A percentile compares a stretch with the other conserved stretches of the same genome.
phyloP scores from a whole-genome alignment of 164 flowering plant species.

The Nelumbo lutea region DNA sequence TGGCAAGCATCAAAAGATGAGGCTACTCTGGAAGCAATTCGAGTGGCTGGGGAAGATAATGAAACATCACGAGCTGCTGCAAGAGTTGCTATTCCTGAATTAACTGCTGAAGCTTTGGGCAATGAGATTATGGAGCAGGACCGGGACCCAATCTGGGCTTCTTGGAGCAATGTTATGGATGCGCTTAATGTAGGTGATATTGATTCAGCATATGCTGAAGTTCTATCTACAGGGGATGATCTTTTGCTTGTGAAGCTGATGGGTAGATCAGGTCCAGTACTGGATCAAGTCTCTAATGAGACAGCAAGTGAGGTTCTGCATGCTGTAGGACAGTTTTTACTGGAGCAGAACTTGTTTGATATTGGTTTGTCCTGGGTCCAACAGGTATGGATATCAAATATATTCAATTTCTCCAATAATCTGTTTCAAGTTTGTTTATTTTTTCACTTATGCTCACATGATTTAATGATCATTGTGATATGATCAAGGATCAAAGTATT shows the following conservation, averaged over 20 bases:
- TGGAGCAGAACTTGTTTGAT: constrained; percentile 68
- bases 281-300: constrained; percentile 82
- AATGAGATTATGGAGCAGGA: constrained; percentile 57
- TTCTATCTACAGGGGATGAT: constrained; percentile 81
- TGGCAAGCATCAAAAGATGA: constrained; percentile 99
- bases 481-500: too few relatives aligned
- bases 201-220: constrained; percentile 89
- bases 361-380: constrained; percentile 80
- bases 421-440: too few relatives aligned
- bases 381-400: constrained; percentile 47
- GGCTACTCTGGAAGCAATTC: constrained; percentile 93
- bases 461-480: too few relatives aligned
- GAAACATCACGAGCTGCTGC: constrained; percentile 45
- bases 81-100: constrained; percentile 64
- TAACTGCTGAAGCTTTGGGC: constrained; percentile 57
- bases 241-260: constrained; percentile 77
- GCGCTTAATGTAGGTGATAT: constrained; percentile 76
- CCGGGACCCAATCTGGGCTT: constrained; percentile 65
- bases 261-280: constrained; percentile 83
- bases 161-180: constrained; percentile 91
- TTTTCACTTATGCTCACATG: too few relatives aligned
- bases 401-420: too few relatives aligned
- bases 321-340: constrained; percentile 65
- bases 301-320: constrained; percentile 57
- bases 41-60: constrained; percentile 88